Percentiles rank a stretch among this genome's conserved stretches.
phyloP scores from a whole-genome alignment of 2,329 filamentous ascomycete species.

The Ascochyta clinopodiicola region DNA sequence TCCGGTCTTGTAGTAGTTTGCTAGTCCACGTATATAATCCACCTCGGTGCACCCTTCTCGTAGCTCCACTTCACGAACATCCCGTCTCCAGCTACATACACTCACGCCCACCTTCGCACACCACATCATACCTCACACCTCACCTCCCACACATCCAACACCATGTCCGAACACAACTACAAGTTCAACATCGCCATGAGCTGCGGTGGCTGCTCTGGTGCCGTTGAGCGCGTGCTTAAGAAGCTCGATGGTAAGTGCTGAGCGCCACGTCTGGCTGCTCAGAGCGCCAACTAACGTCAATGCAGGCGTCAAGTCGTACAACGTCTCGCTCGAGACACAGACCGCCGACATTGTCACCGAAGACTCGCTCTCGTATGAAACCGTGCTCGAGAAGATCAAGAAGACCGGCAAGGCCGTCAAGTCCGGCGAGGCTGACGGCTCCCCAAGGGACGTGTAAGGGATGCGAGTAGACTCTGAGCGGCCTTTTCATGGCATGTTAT shows the following conservation, averaged over 20 bases:
- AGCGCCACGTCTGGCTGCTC: constrained; percentile 7
- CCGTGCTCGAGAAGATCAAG: constrained; percentile 84
- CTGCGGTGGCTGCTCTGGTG: constrained; percentile 95
- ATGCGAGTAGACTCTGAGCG: constrained; percentile 7
- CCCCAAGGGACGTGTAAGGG: constrained; percentile 36
- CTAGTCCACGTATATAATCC: constrained; percentile 16
- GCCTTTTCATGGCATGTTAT: constrained; percentile 18
- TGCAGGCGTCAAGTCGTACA: constrained; percentile 82
- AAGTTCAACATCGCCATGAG: constrained; percentile 94
- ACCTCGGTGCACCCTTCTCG: constrained; percentile 2
- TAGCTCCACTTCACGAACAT: constrained; percentile 14
- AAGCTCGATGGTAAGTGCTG: constrained; percentile 78
- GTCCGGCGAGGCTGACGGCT: constrained; percentile 73
- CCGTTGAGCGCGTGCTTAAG: constrained; percentile 88
- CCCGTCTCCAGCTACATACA: constrained; percentile 1
- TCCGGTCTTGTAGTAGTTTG: constrained; percentile 4
- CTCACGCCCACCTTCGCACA: constrained; percentile 2
- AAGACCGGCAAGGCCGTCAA: constrained; percentile 96
- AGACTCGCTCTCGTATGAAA: constrained; percentile 74
- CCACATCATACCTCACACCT: neutral
- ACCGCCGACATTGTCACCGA: constrained; percentile 78
- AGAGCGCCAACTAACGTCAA: constrained; percentile 17
- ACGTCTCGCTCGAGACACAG: constrained; percentile 86
- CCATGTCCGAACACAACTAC: constrained; percentile 79
- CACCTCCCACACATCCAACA: constrained; percentile 31